Base-by-base conservation (phyloP, 2,329 filamentous ascomycete species). In the Pseudopithomyces maydicus region DNA sequence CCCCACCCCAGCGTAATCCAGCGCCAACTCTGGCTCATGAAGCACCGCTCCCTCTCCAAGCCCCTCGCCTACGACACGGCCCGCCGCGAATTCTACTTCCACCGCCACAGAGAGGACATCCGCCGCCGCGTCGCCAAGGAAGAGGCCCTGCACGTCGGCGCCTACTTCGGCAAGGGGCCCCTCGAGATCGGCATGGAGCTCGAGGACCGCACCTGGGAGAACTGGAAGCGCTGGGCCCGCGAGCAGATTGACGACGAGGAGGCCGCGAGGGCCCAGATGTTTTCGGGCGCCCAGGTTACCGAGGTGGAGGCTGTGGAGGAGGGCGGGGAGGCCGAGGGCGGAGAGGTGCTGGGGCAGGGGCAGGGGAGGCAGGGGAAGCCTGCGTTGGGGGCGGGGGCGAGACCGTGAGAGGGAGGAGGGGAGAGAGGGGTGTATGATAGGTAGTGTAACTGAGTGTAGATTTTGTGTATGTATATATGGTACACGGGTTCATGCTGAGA, bases 41-140 rank as follows among this genome's bases (percentile, higher is more conserved):
- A 68, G 55, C 62, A 75, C 62, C 48, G 78, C 76, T 6, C 81
- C 51, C 83, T 90, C 73, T 83, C 81, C 48, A 85, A 85, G 72
- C 81, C 83, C 39, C 76, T 85, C 64, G 92, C 95, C 32, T 99
- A 99, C 80, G 94, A 98, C 77, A 80, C 82, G 54, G 92, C 90
- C 7, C 90, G 95, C 57, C 89, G 88, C 64, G 94, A 99, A 75
- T 97, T 98, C 78, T 99, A 99, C 80, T 81, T 84, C 44, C 78
- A 94, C 61, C 89, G 95, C 57, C 89, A 96, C 67, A 82, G 87
- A 57, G 88, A 96, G 67, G 92, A 97, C 63, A 85, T 97, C 46
- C 88, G 94, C 78, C 84, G 86, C 65, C 88, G 93, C 66, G 84
- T 99, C 57, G 91, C 94, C 7, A 83, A 87, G 48, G 95, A 99